A percentile compares a stretch with the other conserved stretches of the same genome.
phyloP scores from a whole-genome alignment of 176 grass and related monocot species.

The Phyllostachys edulis region DNA sequence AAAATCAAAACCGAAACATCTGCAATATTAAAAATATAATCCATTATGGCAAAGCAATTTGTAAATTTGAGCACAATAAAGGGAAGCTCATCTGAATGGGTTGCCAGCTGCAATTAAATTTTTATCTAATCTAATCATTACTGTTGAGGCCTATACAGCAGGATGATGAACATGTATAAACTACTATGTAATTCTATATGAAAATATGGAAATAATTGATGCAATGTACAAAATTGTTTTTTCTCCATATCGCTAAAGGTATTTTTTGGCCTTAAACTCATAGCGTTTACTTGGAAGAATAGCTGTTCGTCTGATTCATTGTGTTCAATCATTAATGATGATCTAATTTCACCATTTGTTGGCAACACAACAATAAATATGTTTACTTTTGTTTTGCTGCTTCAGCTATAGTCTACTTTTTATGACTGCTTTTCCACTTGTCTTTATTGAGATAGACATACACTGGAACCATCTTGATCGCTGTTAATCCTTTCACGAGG shows the following conservation, averaged over 20 bases:
- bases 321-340: slow-evolving; percentile 26
- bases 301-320: background rate
- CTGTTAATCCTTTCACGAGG: slow-evolving; percentile 94
- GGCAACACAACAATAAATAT: background rate
- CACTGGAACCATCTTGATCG: slow-evolving; percentile 98
- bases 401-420: slow-evolving; percentile 13
- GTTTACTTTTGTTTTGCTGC: slow-evolving; percentile 19
- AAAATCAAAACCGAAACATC: slow-evolving; percentile 6
- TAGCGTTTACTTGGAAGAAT: background rate
- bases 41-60: slow-evolving; percentile 18
- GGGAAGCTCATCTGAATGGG: background rate
- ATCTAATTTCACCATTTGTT: slow-evolving; percentile 11
- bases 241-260: background rate
- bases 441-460: slow-evolving; percentile 73
- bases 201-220: background rate
- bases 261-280: background rate
- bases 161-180: background rate
- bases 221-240: background rate
- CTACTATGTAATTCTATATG: background rate
- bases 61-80: background rate
- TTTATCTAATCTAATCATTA: background rate
- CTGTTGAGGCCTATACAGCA: background rate
- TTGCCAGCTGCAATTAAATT: background rate
- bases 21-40: background rate
- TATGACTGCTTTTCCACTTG: slow-evolving; percentile 20